Evolutionary conservation across 345 rosid species (phyloP).

Genomic region (Eucalyptus grandis): DNA sequence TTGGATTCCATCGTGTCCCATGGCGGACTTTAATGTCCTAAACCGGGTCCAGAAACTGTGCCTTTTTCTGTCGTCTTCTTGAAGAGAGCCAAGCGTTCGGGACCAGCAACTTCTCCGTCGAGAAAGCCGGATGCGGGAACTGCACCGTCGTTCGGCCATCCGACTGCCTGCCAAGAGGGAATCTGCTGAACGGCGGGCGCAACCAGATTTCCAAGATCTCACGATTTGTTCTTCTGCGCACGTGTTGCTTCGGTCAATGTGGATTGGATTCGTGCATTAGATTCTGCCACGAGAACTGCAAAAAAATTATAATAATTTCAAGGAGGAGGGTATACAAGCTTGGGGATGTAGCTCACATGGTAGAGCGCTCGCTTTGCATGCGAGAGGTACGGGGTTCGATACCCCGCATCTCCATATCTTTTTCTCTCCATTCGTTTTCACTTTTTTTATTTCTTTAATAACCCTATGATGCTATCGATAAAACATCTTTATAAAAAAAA

Average conservation of each 20-base stretch:
- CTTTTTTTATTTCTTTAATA: neutral
- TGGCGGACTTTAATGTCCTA: neutral
- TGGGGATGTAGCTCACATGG: slow-evolving; percentile 51
- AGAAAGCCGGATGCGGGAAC: neutral
- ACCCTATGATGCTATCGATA: neutral
- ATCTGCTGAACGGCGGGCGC: neutral
- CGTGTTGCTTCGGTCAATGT: neutral
- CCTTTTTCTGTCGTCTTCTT: neutral
- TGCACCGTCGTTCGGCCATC: neutral
- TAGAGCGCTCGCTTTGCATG: slow-evolving; percentile 46
- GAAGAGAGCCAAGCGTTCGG: neutral
- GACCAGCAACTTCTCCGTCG: neutral
- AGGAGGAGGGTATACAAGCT: fast-evolving
- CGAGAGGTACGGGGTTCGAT: slow-evolving; percentile 40
- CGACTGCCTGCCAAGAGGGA: neutral
- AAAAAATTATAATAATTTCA: fast-evolving
- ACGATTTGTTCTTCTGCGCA: neutral
- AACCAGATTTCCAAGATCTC: neutral
- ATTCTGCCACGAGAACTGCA: neutral
- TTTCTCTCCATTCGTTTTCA: neutral
- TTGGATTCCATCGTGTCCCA: neutral
- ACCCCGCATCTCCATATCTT: slow-evolving; percentile 19
- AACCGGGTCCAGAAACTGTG: neutral
- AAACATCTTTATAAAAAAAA: neutral
- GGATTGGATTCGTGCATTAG: neutral